These are phyloP conservation scores for Albophoma yamanashiensis DNA, from an alignment of 2,329 filamentous ascomycete species.

Conservation along the genomic window DNA sequence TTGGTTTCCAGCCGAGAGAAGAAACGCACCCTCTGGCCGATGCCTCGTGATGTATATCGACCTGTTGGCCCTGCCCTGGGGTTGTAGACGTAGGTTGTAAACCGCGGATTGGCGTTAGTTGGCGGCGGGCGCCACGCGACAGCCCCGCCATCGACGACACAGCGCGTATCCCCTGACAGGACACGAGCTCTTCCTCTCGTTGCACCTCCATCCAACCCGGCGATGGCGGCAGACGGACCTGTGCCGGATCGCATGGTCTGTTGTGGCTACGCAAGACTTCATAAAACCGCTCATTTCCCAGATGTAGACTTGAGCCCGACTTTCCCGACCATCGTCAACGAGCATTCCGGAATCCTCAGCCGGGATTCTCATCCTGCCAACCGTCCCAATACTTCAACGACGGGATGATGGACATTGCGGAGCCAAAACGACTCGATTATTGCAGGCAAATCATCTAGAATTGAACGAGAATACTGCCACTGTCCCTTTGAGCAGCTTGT, in stretches of 20 bases:
- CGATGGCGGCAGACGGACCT: neutral
- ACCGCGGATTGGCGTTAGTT: neutral
- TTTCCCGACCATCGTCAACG: neutral
- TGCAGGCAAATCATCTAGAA: no score
- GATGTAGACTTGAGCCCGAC: neutral
- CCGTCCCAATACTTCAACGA: neutral
- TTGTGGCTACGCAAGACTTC: neutral
- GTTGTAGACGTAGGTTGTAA: neutral
- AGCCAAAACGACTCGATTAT: neutral
- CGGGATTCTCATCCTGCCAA: neutral
- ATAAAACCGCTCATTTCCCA: neutral
- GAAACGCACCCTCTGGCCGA: neutral
- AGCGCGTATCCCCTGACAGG: neutral
- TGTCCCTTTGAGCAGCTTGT: neutral
- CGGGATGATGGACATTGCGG: neutral
- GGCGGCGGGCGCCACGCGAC: neutral
- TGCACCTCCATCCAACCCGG: neutral
- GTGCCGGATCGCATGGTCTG: neutral
- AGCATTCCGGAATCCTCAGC: neutral
- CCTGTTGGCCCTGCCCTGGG: neutral
- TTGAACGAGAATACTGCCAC: fast-evolving
- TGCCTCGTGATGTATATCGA: neutral
- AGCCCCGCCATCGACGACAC: neutral
- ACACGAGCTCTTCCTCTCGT: neutral
- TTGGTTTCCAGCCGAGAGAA: neutral